Evolutionary conservation across 305 asterid species (phyloP), one percentile per base, ranked within the genome.

Genomic region (Fraxinus platypoda): DNA sequence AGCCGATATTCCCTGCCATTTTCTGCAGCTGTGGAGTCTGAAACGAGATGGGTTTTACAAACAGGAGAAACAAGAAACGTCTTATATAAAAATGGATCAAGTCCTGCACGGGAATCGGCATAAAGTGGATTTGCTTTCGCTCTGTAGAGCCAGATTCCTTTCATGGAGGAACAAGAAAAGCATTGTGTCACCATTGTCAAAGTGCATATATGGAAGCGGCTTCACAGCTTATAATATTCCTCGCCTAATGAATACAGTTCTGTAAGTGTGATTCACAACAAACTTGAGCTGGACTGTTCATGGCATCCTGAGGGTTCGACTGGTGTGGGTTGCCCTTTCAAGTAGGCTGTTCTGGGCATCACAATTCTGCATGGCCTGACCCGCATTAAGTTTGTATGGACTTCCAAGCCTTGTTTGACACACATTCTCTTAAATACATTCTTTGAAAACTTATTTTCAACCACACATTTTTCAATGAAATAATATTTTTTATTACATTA

Each of bases 91-190:
- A 4, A 30, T 15, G 23, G 54, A 82, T 57, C 17, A 28, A 84
- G 84, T 73, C 41, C 38, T 78, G 84, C 75, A 76, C 62, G 84
- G 76, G 97, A 91, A 92, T 91, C 87, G 3, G 90, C 89, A 91
- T 90, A 92, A 93, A 88, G 97, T 43, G 83, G 83, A 83, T 85
- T 80, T 25, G 73, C 41, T 83, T 78, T 80, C 41, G 68, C 37
- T 68, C 75, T 52, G 54, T 30, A 75, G 62, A 25, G 57, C 41
- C 41, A 52, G 90, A 92, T 94, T 88, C 98, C 81, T 92, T 93
- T 82, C 96, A 86, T 88, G 72, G 90, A 28, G 83, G 21, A 87
- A 85, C 91, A 93, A 89, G 97, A 78, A 90, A 90, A 87, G 91
- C 37, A 87, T 77, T 68, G 28, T 57, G 85, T 86, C 80, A 35